phyloP scores from a whole-genome alignment of 306 rosid genomes.

The Astragalus membranaceus region DNA sequence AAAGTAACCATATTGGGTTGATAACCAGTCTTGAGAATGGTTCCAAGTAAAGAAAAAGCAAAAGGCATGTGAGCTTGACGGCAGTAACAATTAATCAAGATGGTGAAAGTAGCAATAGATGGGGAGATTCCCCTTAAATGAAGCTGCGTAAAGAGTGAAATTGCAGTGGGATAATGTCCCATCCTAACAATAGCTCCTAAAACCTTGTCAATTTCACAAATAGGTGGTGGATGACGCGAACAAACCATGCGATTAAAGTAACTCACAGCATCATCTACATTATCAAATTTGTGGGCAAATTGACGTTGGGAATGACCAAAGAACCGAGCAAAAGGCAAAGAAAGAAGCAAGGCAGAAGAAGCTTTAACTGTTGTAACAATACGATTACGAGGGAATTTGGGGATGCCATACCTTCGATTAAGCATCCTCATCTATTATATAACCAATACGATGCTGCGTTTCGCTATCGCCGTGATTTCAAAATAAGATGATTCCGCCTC shows the following conservation, averaged over 20 bases:
- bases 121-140: slow-evolving; percentile 9
- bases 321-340: slow-evolving; percentile 10
- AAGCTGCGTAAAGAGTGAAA: slow-evolving; percentile 21
- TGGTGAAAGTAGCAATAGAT: slow-evolving; percentile 20
- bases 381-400: slow-evolving; percentile 16
- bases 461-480: neutral
- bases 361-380: neutral
- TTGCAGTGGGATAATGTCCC: slow-evolving; percentile 23
- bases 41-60: slow-evolving; percentile 25
- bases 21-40: slow-evolving; percentile 31
- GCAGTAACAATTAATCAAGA: slow-evolving; percentile 33
- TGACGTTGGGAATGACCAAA: slow-evolving; percentile 13
- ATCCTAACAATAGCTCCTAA: slow-evolving; percentile 23
- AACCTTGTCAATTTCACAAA: slow-evolving; percentile 8
- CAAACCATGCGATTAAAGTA: slow-evolving; percentile 14
- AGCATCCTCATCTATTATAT: neutral
- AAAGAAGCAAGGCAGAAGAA: neutral
- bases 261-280: slow-evolving; percentile 14
- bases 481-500: neutral
- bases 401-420: slow-evolving; percentile 23
- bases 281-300: neutral
- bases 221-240: slow-evolving; percentile 15
- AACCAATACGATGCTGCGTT: neutral
- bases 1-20: slow-evolving; percentile 19
- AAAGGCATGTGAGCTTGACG: slow-evolving; percentile 18